Evolutionary conservation across 805 yeast species (phyloP), one percentile per base, ranked within the genome.

Genomic region (Pichia ethanolica): DNA sequence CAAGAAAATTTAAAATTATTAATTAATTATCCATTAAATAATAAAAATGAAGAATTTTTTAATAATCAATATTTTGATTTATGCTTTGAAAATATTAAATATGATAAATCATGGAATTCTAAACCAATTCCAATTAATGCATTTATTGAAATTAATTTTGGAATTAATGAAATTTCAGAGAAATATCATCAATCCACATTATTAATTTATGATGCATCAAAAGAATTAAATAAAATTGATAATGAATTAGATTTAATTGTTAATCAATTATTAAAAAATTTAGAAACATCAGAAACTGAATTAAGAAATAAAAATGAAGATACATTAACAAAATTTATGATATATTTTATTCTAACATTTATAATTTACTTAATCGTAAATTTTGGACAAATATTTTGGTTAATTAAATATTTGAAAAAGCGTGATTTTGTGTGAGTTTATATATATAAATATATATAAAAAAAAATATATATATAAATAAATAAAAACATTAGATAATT

Each of bases 11-110:
- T 56, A 1, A 58, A 57, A 34, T 35, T 64, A 47, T 60, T 58
- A 4, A 46, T 63, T 6, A 59, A 61, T 44, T 56, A 55, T 35
- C 64, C 65, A 5, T 35, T 59, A 7, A 39, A 33, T 28, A 40
- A 28, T 1, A 47, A 52, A n/a, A 46, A 50, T 41, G 44, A 44
- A 34, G 52, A 54, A 8, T 54, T 50, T 27, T 56, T 50, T 42
- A 42, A 42, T 2, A 30, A 49, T 1, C 60, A 62, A 34, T 59
- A 58, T 44, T 39, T 64, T 20, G 66, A 62, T 49, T 40, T 66
- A 26, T 66, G 70, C 46, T 65, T 65, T 46, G 70, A 66, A 44
- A 66, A 61, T 41, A 42, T 55, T 14, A 59, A 57, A 46, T 39
- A 56, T 35, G 65, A 66, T 49, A 57, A 56, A 42, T 63, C 67